phyloP scores from a whole-genome alignment of 2,329 filamentous ascomycete genomes.

The Phaeosphaeriaceae sp. region DNA sequence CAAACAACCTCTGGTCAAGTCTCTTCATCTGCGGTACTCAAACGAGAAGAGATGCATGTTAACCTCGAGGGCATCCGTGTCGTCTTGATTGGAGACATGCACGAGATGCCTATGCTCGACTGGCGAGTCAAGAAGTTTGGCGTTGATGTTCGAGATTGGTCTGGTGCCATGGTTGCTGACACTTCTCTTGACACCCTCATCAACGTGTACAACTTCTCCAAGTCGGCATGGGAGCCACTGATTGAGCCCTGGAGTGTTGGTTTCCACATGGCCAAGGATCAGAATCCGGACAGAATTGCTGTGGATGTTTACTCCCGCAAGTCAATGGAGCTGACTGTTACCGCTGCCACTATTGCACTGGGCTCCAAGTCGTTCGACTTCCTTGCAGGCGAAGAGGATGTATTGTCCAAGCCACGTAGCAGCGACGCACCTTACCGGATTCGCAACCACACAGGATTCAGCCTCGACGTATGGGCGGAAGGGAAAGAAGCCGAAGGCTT shows the following conservation, averaged over 20 bases:
- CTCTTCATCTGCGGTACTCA: slow-evolving; percentile 61
- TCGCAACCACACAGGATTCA: slow-evolving; percentile 94
- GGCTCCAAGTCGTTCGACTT: slow-evolving; percentile 94
- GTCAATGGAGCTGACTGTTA: slow-evolving; percentile 88
- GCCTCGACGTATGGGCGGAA: slow-evolving; percentile 79
- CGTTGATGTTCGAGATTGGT: slow-evolving; percentile 88
- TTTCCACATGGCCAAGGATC: slow-evolving; percentile 82
- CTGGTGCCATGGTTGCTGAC: slow-evolving; percentile 83
- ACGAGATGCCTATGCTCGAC: slow-evolving; percentile 94
- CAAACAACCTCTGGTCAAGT: slow-evolving; percentile 57
- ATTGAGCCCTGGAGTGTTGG: slow-evolving; percentile 97
- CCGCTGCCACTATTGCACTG: slow-evolving; percentile 90
- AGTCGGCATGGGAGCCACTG: slow-evolving; percentile 96
- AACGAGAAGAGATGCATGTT: slow-evolving; percentile 82
- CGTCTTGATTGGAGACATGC: slow-evolving; percentile 92
- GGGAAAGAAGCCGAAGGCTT: slow-evolving; percentile 73
- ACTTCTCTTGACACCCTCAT: slow-evolving; percentile 91
- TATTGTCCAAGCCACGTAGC: slow-evolving; percentile 90
- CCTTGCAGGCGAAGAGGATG: slow-evolving; percentile 84
- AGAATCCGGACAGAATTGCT: slow-evolving; percentile 76
- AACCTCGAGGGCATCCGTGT: slow-evolving; percentile 87
- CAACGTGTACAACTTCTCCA: slow-evolving; percentile 99
- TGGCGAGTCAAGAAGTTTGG: slow-evolving; percentile 91
- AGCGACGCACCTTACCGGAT: slow-evolving; percentile 92
- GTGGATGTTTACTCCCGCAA: slow-evolving; percentile 89